phyloP scores from a whole-genome alignment of 164 flowering plant species.

The Platanus orientalis region DNA sequence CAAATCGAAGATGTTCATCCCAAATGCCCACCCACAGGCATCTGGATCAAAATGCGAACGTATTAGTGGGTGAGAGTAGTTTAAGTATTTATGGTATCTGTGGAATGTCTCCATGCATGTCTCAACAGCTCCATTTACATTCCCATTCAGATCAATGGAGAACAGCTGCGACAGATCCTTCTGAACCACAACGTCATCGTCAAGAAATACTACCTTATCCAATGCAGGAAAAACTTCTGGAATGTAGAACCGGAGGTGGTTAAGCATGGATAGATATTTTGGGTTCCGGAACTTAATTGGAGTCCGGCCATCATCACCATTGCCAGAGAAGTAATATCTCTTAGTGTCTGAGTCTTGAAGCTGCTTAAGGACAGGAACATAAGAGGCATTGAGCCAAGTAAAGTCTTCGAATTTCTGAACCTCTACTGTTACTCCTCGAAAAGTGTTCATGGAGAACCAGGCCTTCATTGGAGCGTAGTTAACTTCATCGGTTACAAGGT shows the following conservation, averaged over 20 bases:
- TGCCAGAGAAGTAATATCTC: slow-evolving; percentile 18
- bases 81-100: slow-evolving; percentile 20
- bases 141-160: slow-evolving; percentile 12
- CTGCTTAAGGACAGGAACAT: too few relatives aligned
- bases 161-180: slow-evolving; percentile 7
- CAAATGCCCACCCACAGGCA: too few relatives aligned
- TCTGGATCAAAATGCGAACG: slow-evolving; percentile 20
- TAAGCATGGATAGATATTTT: slow-evolving; percentile 10
- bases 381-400: slow-evolving; percentile 14
- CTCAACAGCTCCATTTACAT: slow-evolving; percentile 7
- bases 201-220: slow-evolving; percentile 18
- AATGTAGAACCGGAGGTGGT: slow-evolving; percentile 21
- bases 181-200: slow-evolving; percentile 13
- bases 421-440: slow-evolving; percentile 14
- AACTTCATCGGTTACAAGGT: too few relatives aligned
- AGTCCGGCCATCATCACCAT: not conserved
- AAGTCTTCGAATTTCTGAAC: slow-evolving; percentile 21
- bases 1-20: slow-evolving; percentile 23
- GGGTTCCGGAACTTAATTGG: too few relatives aligned
- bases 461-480: too few relatives aligned
- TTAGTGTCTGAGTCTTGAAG: slow-evolving; percentile 7
- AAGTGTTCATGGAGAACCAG: slow-evolving; percentile 4
- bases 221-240: slow-evolving; percentile 18
- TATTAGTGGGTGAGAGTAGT: slow-evolving; percentile 16
- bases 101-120: slow-evolving; percentile 16